phyloP scores from a whole-genome alignment of 257 asterid genomes.

The Rehmannia glutinosa region DNA sequence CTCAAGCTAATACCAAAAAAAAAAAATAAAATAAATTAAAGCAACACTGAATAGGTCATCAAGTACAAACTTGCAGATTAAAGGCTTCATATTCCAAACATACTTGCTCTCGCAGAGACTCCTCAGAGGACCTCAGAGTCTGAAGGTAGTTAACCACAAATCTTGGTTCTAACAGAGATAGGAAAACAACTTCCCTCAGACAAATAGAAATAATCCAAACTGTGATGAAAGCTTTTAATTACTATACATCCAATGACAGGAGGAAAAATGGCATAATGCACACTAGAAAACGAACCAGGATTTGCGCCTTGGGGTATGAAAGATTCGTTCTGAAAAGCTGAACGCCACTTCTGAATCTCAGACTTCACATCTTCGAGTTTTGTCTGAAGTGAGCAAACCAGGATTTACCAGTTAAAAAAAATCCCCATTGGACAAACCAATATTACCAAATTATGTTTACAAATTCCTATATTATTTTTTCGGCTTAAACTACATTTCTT shows the following conservation, averaged over 20 bases:
- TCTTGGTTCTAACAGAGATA: constrained; percentile 53
- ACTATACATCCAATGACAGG: neutral
- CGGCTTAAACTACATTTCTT: neutral
- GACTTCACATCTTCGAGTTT: constrained; percentile 78
- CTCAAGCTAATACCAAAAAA: constrained; percentile 58
- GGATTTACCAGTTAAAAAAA: constrained; percentile 3
- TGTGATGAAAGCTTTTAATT: neutral
- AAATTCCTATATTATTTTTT: neutral
- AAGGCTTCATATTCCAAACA: constrained; percentile 9
- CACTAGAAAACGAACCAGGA: constrained; percentile 61
- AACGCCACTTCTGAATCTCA: constrained; percentile 90
- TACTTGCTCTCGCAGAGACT: constrained; percentile 93
- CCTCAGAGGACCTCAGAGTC: constrained; percentile 82
- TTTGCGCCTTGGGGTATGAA: constrained; percentile 60
- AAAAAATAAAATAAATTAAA: neutral
- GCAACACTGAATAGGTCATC: neutral
- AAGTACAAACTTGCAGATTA: neutral
- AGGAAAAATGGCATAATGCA: constrained; percentile 8
- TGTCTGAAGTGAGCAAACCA: constrained; percentile 38
- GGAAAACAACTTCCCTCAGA: constrained; percentile 11
- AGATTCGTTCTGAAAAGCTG: constrained; percentile 78
- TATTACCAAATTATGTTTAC: neutral
- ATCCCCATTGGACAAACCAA: neutral
- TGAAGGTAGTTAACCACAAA: constrained; percentile 62
- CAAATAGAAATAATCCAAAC: neutral